These are phyloP conservation scores for Malassezia globosa DNA, from an alignment of 1,284 basidiomycete genomes.

Conservation along the genomic window DNA sequence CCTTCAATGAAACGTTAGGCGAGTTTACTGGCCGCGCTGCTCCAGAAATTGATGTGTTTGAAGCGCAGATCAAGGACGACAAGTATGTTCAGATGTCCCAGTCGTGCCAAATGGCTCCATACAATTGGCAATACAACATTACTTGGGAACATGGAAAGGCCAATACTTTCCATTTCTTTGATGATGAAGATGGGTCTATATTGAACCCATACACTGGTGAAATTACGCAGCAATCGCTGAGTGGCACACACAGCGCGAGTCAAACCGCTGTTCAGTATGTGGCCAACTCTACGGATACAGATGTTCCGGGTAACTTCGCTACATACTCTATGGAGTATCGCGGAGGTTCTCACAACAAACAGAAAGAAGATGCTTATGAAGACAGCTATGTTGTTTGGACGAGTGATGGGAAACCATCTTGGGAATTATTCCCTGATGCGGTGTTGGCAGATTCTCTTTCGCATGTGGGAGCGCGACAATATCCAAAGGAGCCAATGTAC, in stretches of 20 bases:
- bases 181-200: slow-evolving; percentile 15
- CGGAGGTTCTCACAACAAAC: neutral
- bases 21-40: slow-evolving; percentile 57
- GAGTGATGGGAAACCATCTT: slow-evolving; percentile 20
- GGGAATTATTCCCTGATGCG: slow-evolving; percentile 57
- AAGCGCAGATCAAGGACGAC: slow-evolving; percentile 50
- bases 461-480: slow-evolving; percentile 61
- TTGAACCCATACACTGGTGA: slow-evolving; percentile 33
- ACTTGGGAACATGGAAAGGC: slow-evolving; percentile 19
- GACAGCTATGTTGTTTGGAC: slow-evolving; percentile 26
- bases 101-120: slow-evolving; percentile 62
- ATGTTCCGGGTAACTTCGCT: neutral
- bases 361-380: too few relatives aligned
- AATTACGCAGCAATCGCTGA: slow-evolving; percentile 33
- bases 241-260: slow-evolving; percentile 3
- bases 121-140: slow-evolving; percentile 49
- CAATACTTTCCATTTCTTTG: slow-evolving; percentile 29
- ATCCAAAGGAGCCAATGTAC: slow-evolving; percentile 54
- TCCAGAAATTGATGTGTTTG: slow-evolving; percentile 61
- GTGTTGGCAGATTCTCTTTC: slow-evolving; percentile 58
- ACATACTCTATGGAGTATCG: slow-evolving; percentile 8
- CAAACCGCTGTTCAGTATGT: slow-evolving; percentile 3
- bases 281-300: neutral
- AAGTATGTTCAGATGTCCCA: slow-evolving; percentile 58
- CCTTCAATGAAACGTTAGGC: slow-evolving; percentile 54